phyloP scores from a whole-genome alignment of 2,329 filamentous ascomycete genomes.

The Nemania sp. region DNA sequence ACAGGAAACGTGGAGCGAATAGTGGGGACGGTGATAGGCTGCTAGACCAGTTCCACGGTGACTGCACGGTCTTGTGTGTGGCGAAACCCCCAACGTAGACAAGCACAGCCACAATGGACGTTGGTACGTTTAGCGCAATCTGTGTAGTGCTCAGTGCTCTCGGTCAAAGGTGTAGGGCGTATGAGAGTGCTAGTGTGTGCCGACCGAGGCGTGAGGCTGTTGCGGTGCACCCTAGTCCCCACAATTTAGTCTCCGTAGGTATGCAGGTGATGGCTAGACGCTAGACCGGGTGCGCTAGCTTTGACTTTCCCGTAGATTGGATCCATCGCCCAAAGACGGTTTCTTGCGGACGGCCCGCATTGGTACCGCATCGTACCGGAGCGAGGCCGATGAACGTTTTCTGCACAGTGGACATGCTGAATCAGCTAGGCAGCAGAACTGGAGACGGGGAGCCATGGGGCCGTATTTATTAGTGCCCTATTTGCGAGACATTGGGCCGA shows the following conservation, averaged over 20 bases:
- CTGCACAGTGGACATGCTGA: constrained; percentile 15
- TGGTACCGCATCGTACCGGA: constrained; percentile 18
- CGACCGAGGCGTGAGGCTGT: constrained; percentile 27
- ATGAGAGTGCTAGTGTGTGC: not conserved
- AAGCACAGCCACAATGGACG: not conserved
- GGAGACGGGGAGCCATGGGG: not conserved
- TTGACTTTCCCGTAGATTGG: constrained; percentile 13
- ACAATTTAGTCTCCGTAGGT: constrained; percentile 16
- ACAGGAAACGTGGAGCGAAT: not conserved
- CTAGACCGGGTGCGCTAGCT: constrained; percentile 22
- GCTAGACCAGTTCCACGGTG: not conserved
- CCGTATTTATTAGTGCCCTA: constrained; percentile 10
- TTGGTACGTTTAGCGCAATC: too few species aligned
- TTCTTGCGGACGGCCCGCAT: constrained; percentile 25
- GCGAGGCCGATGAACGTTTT: constrained; percentile 8
- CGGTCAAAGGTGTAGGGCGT: not conserved
- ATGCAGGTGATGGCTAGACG: constrained; percentile 9
- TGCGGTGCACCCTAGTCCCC: constrained; percentile 7
- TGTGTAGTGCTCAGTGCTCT: too few species aligned
- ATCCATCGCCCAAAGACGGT: constrained; percentile 15
- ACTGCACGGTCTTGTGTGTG: not conserved
- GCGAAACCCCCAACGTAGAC: not conserved
- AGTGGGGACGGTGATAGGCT: not conserved
- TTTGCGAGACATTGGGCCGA: constrained; percentile 31
- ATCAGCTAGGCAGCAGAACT: constrained; percentile 6